A percentile compares a stretch with the other conserved stretches of the same genome.
phyloP scores from a whole-genome alignment of 1,139 yeast genomes.

The Scheffersomyces illinoinensis region DNA sequence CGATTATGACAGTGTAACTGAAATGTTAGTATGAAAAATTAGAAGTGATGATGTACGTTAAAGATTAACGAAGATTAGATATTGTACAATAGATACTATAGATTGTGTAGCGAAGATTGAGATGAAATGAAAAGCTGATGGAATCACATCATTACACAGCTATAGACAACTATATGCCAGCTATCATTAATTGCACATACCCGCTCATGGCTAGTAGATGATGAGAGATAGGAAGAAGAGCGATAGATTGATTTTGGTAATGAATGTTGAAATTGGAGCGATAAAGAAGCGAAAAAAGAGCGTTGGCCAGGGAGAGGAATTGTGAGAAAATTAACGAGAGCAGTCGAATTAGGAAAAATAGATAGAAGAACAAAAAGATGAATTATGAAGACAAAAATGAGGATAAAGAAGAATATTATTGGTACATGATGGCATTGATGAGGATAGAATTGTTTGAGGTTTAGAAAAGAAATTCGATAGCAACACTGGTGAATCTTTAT shows the following conservation, averaged over 20 bases:
- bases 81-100: no score
- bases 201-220: slow-evolving; percentile 20
- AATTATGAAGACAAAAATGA: background rate
- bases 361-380: background rate
- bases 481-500: no score
- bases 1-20: slow-evolving; percentile 75
- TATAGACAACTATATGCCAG: background rate
- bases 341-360: background rate
- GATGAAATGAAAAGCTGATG: background rate
- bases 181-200: slow-evolving; percentile 15
- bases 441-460: no score
- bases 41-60: background rate
- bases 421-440: no score
- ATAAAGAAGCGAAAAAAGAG: background rate
- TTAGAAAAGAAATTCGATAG: no score
- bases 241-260: no score
- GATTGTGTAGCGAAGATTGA: background rate
- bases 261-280: background rate
- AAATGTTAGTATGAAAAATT: slow-evolving; percentile 9
- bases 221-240: background rate
- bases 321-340: background rate
- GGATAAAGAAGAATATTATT: background rate
- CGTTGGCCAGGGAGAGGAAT: background rate
- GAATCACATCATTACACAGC: background rate
- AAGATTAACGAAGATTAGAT: background rate